These are phyloP conservation scores for Crucibulum laeve DNA, from an alignment of 768 basidiomycete species.

Conservation along the genomic window DNA sequence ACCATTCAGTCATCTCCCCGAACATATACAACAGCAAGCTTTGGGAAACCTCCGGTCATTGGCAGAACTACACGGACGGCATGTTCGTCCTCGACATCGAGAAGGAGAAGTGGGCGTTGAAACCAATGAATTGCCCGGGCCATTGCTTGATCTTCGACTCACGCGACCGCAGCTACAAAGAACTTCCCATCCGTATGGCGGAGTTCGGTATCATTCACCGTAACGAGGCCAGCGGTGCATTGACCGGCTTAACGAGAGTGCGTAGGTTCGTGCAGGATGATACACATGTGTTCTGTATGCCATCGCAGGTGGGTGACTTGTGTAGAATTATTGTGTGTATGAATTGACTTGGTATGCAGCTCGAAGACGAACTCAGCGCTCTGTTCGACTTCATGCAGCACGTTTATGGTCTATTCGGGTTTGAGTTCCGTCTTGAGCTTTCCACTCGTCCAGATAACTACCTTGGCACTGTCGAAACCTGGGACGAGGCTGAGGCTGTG, in stretches of 20 bases:
- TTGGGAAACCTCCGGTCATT: slow-evolving; percentile 98
- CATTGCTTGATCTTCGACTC: slow-evolving; percentile 96
- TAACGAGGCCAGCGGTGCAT: slow-evolving; percentile 92
- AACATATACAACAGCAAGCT: slow-evolving; percentile 96
- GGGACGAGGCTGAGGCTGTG: slow-evolving; percentile 86
- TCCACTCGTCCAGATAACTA: slow-evolving; percentile 96
- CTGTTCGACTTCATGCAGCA: slow-evolving; percentile 95
- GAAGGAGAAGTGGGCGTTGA: slow-evolving; percentile 93
- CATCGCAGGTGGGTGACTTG: slow-evolving; percentile 58
- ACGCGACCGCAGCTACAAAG: slow-evolving; percentile 89
- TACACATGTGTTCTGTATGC: slow-evolving; percentile 98
- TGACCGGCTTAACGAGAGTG: slow-evolving; percentile 91
- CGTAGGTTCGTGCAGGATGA: slow-evolving; percentile 97
- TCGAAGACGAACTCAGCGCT: slow-evolving; percentile 80
- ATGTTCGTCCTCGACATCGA: slow-evolving; percentile 96
- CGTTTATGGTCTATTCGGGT: slow-evolving; percentile 91
- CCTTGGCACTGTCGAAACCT: slow-evolving; percentile 84
- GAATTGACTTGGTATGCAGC: slow-evolving; percentile 34
- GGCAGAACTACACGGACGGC: slow-evolving; percentile 96
- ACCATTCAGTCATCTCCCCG: slow-evolving; percentile 79
- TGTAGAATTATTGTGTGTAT: not conserved
- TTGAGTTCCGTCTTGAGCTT: slow-evolving; percentile 89
- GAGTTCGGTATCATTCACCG: slow-evolving; percentile 97
- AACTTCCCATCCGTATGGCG: slow-evolving; percentile 95
- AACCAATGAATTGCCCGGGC: slow-evolving; percentile 99